A percentile compares a stretch with the other conserved stretches of the same genome.
Evolutionary conservation across 176 grass and related monocot genomes (phyloP).

Genomic region (Poa annua): DNA sequence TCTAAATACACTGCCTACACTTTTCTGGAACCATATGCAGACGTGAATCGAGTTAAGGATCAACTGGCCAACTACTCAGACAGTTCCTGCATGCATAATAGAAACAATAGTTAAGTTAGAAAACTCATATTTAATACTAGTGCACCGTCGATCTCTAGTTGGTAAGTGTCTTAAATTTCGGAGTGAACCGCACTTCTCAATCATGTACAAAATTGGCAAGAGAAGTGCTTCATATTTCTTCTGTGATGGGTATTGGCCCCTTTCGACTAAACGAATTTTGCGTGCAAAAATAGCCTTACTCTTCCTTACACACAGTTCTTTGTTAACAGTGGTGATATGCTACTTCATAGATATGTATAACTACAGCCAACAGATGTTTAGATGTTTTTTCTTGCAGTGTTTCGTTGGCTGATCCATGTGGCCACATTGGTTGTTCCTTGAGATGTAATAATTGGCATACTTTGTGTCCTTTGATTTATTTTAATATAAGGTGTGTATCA

Average conservation of each 20-base stretch:
- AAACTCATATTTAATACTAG: not conserved
- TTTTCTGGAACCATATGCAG: not conserved
- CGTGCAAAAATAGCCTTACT: not conserved
- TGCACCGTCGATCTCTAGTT: not conserved
- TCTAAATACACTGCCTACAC: not conserved
- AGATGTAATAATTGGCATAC: too few species aligned
- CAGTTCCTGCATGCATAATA: not conserved
- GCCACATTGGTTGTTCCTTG: too few species aligned
- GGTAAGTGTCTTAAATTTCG: not conserved
- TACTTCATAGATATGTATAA: not conserved
- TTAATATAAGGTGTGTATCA: too few species aligned
- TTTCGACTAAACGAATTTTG: not conserved
- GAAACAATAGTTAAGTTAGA: constrained; percentile 1
- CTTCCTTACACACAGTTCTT: not conserved
- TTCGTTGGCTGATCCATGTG: too few species aligned
- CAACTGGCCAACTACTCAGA: not conserved
- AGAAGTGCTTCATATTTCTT: not conserved
- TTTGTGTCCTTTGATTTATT: too few species aligned
- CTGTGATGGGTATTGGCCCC: not conserved
- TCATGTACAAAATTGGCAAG: not conserved
- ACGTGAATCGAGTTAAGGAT: not conserved
- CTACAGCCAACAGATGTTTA: not conserved
- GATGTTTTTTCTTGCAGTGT: too few species aligned
- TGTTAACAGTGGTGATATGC: constrained; percentile 10
- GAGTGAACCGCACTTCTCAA: not conserved